Percentiles rank a stretch among this genome's conserved stretches.
Conservation (phyloP, 1,284 basidiomycete species). For the Exobasidium rhododendri region DNA sequence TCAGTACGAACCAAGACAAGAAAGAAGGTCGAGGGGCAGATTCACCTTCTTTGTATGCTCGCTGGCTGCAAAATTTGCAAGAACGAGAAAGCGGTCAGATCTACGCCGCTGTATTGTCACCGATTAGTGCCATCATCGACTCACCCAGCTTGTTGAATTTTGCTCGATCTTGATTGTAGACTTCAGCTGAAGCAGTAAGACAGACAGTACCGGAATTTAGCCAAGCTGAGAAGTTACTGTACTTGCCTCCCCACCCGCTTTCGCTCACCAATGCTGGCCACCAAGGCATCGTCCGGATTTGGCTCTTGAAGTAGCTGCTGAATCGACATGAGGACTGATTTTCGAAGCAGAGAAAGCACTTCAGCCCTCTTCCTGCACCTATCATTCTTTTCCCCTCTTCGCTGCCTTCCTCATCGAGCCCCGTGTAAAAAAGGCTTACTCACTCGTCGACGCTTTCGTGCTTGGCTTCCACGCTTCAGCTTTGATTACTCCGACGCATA, state of each 20-base stretch:
- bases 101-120: not conserved
- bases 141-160: constrained; percentile 4
- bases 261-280: constrained; percentile 47
- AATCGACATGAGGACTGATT: constrained; percentile 45
- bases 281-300: constrained; percentile 49
- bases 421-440: too few relatives aligned
- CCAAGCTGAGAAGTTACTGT: not conserved
- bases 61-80: too few relatives aligned
- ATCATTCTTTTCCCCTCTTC: too few relatives aligned
- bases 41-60: constrained; percentile 11
- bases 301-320: constrained; percentile 48
- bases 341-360: too few relatives aligned
- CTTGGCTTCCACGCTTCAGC: constrained; percentile 54
- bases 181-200: not conserved
- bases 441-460: constrained; percentile 51
- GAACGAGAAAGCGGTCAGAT: not conserved
- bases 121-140: not conserved
- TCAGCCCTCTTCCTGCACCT: too few relatives aligned
- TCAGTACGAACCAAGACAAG: too few relatives aligned
- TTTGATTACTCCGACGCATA: constrained; percentile 53
- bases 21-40: too few relatives aligned
- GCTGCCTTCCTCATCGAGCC: too few relatives aligned
- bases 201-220: constrained; percentile 1
- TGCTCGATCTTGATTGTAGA: not conserved
- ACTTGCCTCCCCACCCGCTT: too few relatives aligned